A percentile compares a stretch with the other conserved stretches of the same genome.
Conservation (phyloP, 2,329 filamentous ascomycete genomes). For the Pyricularia sp. region DNA sequence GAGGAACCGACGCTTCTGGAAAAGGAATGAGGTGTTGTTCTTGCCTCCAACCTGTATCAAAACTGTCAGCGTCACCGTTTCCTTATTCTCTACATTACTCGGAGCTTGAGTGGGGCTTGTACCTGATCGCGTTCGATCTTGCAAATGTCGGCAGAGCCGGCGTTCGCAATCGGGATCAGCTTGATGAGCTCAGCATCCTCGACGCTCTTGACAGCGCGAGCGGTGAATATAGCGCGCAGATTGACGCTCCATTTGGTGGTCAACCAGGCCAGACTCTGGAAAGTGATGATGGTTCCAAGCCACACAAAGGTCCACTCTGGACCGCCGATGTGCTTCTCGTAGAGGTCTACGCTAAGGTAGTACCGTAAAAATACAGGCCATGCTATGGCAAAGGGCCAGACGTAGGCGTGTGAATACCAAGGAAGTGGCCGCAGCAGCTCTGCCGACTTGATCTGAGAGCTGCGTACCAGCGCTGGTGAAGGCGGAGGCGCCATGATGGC, state of each 20-base stretch:
- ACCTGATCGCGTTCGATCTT: conserved; percentile 62
- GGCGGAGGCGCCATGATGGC: conserved; percentile 9
- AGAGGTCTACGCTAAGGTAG: conserved; percentile 71
- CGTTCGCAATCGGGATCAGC: conserved; percentile 79
- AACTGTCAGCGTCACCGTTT: background rate
- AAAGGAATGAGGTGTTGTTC: conserved; percentile 74
- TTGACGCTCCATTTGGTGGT: conserved; percentile 97
- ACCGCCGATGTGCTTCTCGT: conserved; percentile 83
- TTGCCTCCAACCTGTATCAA: conserved; percentile 50
- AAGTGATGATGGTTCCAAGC: conserved; percentile 73
- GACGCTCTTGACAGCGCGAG: conserved; percentile 55
- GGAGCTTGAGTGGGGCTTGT: conserved; percentile 8
- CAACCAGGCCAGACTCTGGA: conserved; percentile 83
- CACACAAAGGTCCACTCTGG: conserved; percentile 98
- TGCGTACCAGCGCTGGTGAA: conserved; percentile 76
- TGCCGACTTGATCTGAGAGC: conserved; percentile 75
- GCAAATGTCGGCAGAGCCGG: conserved; percentile 81
- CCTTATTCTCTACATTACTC: background rate
- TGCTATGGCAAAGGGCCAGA: conserved; percentile 83
- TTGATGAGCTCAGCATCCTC: conserved; percentile 77
- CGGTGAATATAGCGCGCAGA: conserved; percentile 68
- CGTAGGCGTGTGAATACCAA: conserved; percentile 68
- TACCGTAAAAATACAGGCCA: conserved; percentile 88
- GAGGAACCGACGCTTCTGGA: conserved; percentile 95
- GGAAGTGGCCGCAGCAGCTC: conserved; percentile 81